Percentiles rank a stretch among this genome's conserved stretches.
These are phyloP conservation scores for Zalaria obscura DNA, from an alignment of 2,329 filamentous ascomycete genomes.

Conservation along the genomic window DNA sequence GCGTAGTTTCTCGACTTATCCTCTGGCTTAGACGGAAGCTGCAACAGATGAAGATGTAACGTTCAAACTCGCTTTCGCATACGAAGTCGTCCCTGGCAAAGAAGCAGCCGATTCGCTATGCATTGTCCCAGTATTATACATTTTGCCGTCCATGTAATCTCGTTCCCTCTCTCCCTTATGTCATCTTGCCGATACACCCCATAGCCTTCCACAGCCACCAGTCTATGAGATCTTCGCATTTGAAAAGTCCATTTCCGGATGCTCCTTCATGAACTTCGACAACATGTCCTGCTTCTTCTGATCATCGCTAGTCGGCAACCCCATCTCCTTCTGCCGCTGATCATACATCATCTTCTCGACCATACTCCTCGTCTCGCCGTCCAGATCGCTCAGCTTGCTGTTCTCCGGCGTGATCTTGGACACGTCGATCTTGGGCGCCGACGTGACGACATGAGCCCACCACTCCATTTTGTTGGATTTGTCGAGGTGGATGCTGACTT, in stretches of 20 bases:
- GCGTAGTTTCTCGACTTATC: too few relatives aligned
- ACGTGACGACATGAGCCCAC: slow-evolving; percentile 87
- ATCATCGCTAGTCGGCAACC: slow-evolving; percentile 81
- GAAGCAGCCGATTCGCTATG: too few relatives aligned
- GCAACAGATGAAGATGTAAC: too few relatives aligned
- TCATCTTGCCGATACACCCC: too few relatives aligned
- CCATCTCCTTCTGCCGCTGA: slow-evolving; percentile 90
- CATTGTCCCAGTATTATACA: too few relatives aligned
- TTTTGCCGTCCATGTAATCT: too few relatives aligned
- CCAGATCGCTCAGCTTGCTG: slow-evolving; percentile 79
- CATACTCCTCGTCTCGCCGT: slow-evolving; percentile 90
- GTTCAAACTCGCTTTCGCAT: too few relatives aligned
- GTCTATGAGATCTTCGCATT: slow-evolving; percentile 40
- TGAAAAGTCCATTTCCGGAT: slow-evolving; percentile 58
- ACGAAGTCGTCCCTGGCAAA: too few relatives aligned
- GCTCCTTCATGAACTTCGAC: slow-evolving; percentile 69
- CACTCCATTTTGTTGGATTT: slow-evolving; percentile 96
- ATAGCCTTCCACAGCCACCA: too few relatives aligned
- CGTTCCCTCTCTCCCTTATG: too few relatives aligned
- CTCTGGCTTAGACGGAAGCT: too few relatives aligned
- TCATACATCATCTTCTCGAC: slow-evolving; percentile 99
- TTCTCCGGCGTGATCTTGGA: slow-evolving; percentile 90
- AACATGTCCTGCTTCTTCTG: slow-evolving; percentile 89
- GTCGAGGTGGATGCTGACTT: slow-evolving; percentile 79
- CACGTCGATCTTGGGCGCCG: slow-evolving; percentile 83